Evolutionary conservation across 1,139 yeast species (phyloP), one percentile per base, ranked within the genome.

Genomic region (Suhomyces taliae): DNA sequence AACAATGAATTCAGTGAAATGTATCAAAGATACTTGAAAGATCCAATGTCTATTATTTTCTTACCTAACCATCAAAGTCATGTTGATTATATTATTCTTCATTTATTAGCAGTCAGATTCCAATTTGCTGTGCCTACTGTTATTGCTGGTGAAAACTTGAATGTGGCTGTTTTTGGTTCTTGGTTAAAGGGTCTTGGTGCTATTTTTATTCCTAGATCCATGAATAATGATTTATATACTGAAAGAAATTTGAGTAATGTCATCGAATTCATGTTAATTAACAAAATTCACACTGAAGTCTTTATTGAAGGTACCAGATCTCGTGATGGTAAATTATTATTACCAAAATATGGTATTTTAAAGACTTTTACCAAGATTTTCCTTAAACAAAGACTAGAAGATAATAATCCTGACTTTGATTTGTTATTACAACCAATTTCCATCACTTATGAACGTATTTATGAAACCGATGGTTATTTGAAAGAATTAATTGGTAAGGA

Each of bases 271-370:
- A 56, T 81, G 12, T 69, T 83, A 36, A 52, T 70, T 31, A 72
- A 79, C 51, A 83, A 84, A 43, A 67, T 76, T 52, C 79, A 78
- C 51, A 69, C 83, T 52, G 87, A 83, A 59, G 83, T 85, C 46
- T 83, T 83, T 54, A 79, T 83, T 47, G 88, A 83, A 59, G 88
- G 88, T 15, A 81, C 86, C 1, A 73, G 88, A 47, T 82, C 87
- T 3, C 73, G 88, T 53, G 84, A 83, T 47, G 88, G 88, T 12
- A 83, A 83, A 58, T 66, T 82, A 43, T 69, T 83, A 36, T 72
- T 84, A 27, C 88, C 88, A 8, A 83, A 83, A 57, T 82, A 80
- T 56, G 88, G 88, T 12, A 78, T 83, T 49, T 70, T 83, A 54
- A 83, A 82, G 62, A 75, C 72, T 12, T 61, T 77, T 47, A 67